A percentile compares a stretch with the other conserved stretches of the same genome.
Evolutionary conservation across 2,329 filamentous ascomycete species (phyloP).

Genomic region (Monosporascus cannonballus): DNA sequence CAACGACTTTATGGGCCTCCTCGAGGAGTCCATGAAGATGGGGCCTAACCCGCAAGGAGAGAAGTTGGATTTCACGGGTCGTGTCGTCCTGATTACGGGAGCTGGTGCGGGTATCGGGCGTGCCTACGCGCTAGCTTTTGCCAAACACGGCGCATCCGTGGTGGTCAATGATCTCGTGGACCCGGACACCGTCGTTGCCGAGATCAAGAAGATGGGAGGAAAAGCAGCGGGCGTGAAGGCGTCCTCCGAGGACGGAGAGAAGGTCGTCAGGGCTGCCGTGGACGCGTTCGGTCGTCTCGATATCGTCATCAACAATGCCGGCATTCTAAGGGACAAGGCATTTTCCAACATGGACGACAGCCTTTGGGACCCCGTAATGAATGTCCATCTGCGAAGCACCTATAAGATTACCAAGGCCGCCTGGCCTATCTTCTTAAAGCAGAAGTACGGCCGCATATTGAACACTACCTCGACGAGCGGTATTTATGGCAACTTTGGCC

Average conservation of each 20-base stretch:
- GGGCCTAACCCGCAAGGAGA: constrained; percentile 65
- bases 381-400: constrained; percentile 88
- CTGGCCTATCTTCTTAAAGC: constrained; percentile 96
- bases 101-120: constrained; percentile 88
- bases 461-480: constrained; percentile 97
- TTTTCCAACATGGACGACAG: constrained; percentile 97
- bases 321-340: constrained; percentile 95
- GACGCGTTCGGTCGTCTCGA: constrained; percentile 91
- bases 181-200: constrained; percentile 82
- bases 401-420: constrained; percentile 97
- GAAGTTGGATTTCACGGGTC: constrained; percentile 74
- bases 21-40: constrained; percentile 78
- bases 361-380: constrained; percentile 86
- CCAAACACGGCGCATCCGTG: constrained; percentile 72
- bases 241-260: constrained; percentile 86
- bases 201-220: constrained; percentile 85
- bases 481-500: constrained; percentile 98
- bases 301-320: constrained; percentile 95
- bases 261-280: constrained; percentile 86
- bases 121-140: constrained; percentile 84
- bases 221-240: constrained; percentile 91
- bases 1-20: constrained; percentile 80
- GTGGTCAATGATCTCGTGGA: constrained; percentile 96
- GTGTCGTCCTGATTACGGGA: constrained; percentile 82
- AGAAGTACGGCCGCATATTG: constrained; percentile 94